Evolutionary conservation across 2,329 filamentous ascomycete genomes (phyloP), one percentile per base, ranked within the genome.

Genomic region (Pezicula rhizophila): DNA sequence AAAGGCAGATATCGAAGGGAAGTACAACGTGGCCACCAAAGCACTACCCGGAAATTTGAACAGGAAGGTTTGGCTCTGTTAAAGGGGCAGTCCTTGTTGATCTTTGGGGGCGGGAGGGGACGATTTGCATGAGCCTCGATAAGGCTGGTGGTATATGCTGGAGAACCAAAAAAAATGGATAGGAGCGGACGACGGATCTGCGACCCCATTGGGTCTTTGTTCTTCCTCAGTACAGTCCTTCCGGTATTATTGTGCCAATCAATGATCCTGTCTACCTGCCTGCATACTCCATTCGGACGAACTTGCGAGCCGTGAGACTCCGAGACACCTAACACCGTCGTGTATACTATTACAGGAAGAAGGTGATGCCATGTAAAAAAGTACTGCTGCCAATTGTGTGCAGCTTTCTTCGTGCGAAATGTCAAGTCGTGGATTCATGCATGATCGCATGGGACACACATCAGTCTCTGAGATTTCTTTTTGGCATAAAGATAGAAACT

Each of bases 271-370:
- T 4, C 28, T 31, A 4, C 23, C 5, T 14, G 12, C 33, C n/a
- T 18, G 40, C 48, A 12, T 39, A 8, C 52, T 46, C 46, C 15
- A 47, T 56, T 51, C 43, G 51, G 52, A 55, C 48, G 55, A 53
- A 57, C 45, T 55, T 57, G 57, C 57, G 52, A 57, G 51, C 34
- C 20, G 26, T n/a, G 40, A 25, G 8, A 17, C 17, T 8, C 23
- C 23, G 23, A 33, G 23, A 31, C 23, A 8, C 4, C 12, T 11
- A 23, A 23, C 6, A 38, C 17, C 11, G 28, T 10, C 8, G 28
- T 31, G 28, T 31, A 31, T 31, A 3, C 28, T 31, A 31, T 31
- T 31, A 31, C 11, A 10, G 28, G 18, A 34, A 45, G 33, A 35
- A n/a, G 23, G 23, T 23, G 3, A 46, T 28, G 28, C 8, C 28